Conservation (phyloP, 306 rosid species). For the Glycine latifolia region DNA sequence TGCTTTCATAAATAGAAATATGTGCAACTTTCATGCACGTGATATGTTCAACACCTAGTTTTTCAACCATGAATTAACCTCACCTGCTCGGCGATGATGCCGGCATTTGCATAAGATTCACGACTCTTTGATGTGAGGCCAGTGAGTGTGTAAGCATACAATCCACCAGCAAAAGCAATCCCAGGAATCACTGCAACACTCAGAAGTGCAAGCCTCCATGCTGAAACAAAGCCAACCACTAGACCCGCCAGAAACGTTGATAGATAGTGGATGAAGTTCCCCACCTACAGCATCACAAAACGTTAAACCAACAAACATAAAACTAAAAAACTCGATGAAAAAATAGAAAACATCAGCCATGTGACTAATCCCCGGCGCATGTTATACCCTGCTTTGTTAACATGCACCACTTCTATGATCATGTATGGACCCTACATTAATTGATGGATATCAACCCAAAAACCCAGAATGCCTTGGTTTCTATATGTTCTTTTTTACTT, state of each 20-base stretch:
- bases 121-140: slow-evolving; percentile 98
- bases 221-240: slow-evolving; percentile 98
- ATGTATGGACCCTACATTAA: neutral
- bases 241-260: slow-evolving; percentile 97
- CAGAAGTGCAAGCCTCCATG: slow-evolving; percentile 94
- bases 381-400: slow-evolving; percentile 34
- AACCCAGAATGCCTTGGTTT: slow-evolving; percentile 17
- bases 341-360: slow-evolving; percentile 2
- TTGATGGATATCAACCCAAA: slow-evolving; percentile 5
- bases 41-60: slow-evolving; percentile 32
- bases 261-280: slow-evolving; percentile 96
- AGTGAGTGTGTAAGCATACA: slow-evolving; percentile 95
- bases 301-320: slow-evolving; percentile 28
- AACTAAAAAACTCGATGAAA: neutral
- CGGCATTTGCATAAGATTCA: slow-evolving; percentile 95
- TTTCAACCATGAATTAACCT: slow-evolving; percentile 33
- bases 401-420: slow-evolving; percentile 16
- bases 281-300: slow-evolving; percentile 67
- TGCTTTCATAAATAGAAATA: slow-evolving; percentile 19
- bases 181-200: slow-evolving; percentile 99
- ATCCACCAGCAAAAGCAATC: slow-evolving; percentile 96
- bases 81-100: slow-evolving; percentile 95
- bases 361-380: slow-evolving; percentile 31
- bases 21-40: neutral
- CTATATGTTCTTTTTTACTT: neutral